Conservation (phyloP, 148 eudicot genomes). For the Fagopyrum esculentum region DNA sequence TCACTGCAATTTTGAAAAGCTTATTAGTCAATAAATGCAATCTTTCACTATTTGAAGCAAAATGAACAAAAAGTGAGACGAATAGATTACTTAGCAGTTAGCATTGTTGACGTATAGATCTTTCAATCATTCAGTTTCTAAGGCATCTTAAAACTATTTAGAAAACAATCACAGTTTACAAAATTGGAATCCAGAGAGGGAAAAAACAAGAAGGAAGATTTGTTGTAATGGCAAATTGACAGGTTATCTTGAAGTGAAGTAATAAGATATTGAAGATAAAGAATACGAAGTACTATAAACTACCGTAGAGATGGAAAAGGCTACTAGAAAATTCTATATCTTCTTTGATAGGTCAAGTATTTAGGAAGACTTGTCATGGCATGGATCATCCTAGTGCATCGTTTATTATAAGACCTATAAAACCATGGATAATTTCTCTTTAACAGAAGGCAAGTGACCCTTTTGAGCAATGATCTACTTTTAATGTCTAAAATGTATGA, state of each 20-base stretch:
- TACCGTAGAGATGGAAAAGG: background rate
- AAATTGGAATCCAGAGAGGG: background rate
- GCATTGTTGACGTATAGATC: background rate
- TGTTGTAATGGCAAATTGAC: background rate
- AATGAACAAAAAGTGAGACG: background rate
- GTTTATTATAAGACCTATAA: background rate
- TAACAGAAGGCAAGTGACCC: background rate
- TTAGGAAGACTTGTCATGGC: background rate
- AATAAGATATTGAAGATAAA: background rate
- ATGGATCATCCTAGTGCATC: background rate
- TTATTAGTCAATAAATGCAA: background rate
- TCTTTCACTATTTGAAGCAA: background rate
- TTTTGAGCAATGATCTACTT: background rate
- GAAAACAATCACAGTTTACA: background rate
- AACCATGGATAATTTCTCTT: background rate
- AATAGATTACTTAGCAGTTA: background rate
- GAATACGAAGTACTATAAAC: background rate
- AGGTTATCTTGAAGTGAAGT: background rate
- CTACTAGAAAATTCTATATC: background rate
- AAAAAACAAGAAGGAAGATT: background rate
- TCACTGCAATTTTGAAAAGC: conserved; percentile 39
- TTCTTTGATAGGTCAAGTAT: background rate
- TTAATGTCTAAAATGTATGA: background rate
- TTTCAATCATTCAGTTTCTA: background rate
- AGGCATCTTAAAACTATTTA: background rate